Percentiles rank a stretch among this genome's conserved stretches.
Evolutionary conservation across 2,329 filamentous ascomycete genomes (phyloP).

Genomic region (Eutypa lata): DNA sequence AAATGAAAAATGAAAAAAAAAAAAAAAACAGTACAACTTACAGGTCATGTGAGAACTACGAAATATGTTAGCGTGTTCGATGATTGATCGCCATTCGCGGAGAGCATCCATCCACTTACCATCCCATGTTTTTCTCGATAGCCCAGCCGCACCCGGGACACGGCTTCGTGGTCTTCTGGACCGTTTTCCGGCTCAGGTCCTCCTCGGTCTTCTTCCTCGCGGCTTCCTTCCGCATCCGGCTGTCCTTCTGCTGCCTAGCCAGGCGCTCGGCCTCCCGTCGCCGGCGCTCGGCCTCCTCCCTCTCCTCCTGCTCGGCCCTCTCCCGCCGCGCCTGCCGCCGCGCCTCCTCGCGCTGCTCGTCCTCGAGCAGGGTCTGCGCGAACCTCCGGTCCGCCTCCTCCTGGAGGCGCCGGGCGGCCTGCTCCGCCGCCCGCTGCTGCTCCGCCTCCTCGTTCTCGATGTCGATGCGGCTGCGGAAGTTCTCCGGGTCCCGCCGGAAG

Average conservation of each 20-base stretch:
- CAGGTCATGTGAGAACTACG: conserved; percentile 17
- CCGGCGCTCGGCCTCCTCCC: neutral
- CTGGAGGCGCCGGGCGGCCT: no score
- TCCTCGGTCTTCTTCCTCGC: conserved; percentile 10
- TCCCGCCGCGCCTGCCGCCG: neutral
- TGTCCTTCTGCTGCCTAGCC: neutral
- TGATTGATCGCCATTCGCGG: neutral
- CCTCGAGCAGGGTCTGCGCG: conserved; percentile 5
- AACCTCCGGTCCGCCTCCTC: conserved; percentile 29
- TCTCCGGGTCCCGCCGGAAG: conserved; percentile 5
- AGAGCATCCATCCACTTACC: conserved; percentile 5
- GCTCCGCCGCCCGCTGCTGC: no score
- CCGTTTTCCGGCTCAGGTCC: conserved; percentile 5
- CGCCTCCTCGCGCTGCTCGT: conserved; percentile 1
- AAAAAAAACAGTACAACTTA: conserved; percentile 2
- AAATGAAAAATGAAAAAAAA: neutral
- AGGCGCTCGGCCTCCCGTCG: conserved; percentile 4
- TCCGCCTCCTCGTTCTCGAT: conserved; percentile 31
- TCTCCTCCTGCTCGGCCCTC: neutral
- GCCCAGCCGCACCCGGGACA: conserved; percentile 12
- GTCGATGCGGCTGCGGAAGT: conserved; percentile 16
- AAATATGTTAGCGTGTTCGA: neutral
- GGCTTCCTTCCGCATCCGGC: neutral
- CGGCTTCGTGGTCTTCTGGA: conserved; percentile 11
- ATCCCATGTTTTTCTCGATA: conserved; percentile 17